phyloP scores from a whole-genome alignment of 2,329 filamentous ascomycete genomes.

The Phyllosticta ampelicida region DNA sequence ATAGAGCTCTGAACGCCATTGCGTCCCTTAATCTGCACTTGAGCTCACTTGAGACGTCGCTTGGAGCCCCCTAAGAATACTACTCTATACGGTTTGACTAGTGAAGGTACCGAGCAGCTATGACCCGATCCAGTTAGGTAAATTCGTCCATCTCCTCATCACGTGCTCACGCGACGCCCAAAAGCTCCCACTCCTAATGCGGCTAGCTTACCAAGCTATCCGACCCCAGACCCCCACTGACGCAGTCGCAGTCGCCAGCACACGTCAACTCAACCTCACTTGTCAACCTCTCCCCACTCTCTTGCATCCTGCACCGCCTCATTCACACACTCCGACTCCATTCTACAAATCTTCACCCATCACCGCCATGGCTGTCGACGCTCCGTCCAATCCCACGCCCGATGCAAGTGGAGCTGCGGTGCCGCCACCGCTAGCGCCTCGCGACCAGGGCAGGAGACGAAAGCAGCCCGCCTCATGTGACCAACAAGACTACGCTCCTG shows the following conservation, averaged over 20 bases:
- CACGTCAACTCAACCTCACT: slow-evolving; percentile 7
- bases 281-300: not conserved
- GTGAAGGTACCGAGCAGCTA: not conserved
- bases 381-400: not conserved
- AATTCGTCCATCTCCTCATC: not conserved
- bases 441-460: slow-evolving; percentile 1
- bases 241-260: slow-evolving; percentile 1
- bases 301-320: not conserved
- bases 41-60: not conserved
- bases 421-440: slow-evolving; percentile 5
- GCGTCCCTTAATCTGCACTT: not conserved
- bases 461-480: slow-evolving; percentile 1
- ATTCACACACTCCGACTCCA: slow-evolving; percentile 4
- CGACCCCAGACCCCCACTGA: not conserved
- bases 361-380: not conserved
- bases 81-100: not conserved
- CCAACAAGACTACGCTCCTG: not conserved
- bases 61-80: not conserved
- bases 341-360: not conserved
- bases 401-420: not conserved
- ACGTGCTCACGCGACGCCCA: slow-evolving; percentile 4
- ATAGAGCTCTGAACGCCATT: not conserved
- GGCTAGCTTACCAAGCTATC: not conserved
- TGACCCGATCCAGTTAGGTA: too few relatives aligned
- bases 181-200: not conserved